Base-by-base conservation (phyloP, 2,329 filamentous ascomycete species). In the Colletotrichum aenigma region DNA sequence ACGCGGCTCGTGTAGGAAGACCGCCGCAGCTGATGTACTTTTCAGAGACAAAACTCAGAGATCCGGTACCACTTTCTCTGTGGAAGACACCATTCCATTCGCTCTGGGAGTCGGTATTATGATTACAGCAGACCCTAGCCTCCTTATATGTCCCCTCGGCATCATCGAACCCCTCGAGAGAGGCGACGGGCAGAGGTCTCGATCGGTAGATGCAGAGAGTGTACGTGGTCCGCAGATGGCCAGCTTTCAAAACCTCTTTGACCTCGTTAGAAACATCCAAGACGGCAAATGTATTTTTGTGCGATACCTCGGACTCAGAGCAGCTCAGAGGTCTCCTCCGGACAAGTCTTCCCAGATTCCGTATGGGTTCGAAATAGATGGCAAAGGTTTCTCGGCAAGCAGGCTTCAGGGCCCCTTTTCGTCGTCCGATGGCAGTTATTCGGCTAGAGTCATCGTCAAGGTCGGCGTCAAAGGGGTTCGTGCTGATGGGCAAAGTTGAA, bases 151-250 rank as follows among this genome's bases (percentile, higher is more conserved):
- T 1, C 38, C 3, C 9, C 8, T 48, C 38, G 38, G 1, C 38
- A n/a, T 48, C 38, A 1, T 48, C 9, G 38, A 48, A n/a, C 1
- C 38, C 9, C 18, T 6, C 5, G 9, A 48, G 38, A 48, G 18
- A 5, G 38, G 18, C 18, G 38, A 9, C 8, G 2, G 38, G 38
- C 38, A 5, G 3, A n/a, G 38, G 9, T 26, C 18, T n/a, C 18
- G 38, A 48, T 6, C 1, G 18, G 10, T 48, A 48, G 43, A 21
- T 1, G 43, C 9, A 48, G 43, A n/a, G 18, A 48, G 43, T 10
- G 4, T 21, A 0, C 10, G 10, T 48, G 6, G 43, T 48, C 2
- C 10, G n/a, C n/a, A 21, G n/a, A 13, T 2, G n/a, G n/a, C 0
- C 43, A 21, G 32, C 43, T 21, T 12, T 13, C 7, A 48, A 48